Base-by-base conservation (phyloP, 768 basidiomycete species). In the Trametes cubensis region DNA sequence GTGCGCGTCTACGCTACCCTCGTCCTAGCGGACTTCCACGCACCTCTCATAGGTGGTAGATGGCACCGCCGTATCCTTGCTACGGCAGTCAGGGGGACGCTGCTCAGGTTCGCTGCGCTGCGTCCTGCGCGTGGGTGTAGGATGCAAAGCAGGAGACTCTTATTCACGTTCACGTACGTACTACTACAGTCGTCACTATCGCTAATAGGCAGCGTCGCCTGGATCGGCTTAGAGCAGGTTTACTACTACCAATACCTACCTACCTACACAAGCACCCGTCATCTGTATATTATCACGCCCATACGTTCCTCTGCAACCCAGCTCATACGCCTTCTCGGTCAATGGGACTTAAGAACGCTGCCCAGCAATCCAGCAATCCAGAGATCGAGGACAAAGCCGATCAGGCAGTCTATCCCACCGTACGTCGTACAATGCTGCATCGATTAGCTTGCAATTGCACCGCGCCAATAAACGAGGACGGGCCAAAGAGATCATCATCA, bases 211-310 rank as follows among this genome's bases (percentile, higher is more conserved):
- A 28, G 28, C 58, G 47, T 42, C 55, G 52, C 30, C 58, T 44
- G 58, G 62, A 45, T 44, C 50, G 58, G 62, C 51, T 60, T 64
- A 64, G 62, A 64, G 62, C 62, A 55, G 62, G 40, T 55, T 39
- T 45, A 7, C 53, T 45, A 55, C 39, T 56, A 50, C 34, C 44
- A 46, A 2, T 52, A 54, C 51, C 34, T 34, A 34, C 34, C 34
- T 34, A 34, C 34, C 34, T 58, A 59, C 52, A 56, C 52, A 41
- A 58, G 18, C 58, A 59, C 55, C 40, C 40, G 62, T 54, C 54
- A 64, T 58, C 58, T 64, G 62, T 64, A 64, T 60, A 64, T 54
- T 64, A 64, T 60, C 58, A 64, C 58, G 54, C 52, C 46, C 40
- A 53, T 55, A 39, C 46, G 40, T 49, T 41, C 23, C 23, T 7